Percentiles rank a stretch among this genome's conserved stretches.
These are phyloP conservation scores for Lachancea nothofagi DNA, from an alignment of 805 yeast genomes.

Conservation along the genomic window DNA sequence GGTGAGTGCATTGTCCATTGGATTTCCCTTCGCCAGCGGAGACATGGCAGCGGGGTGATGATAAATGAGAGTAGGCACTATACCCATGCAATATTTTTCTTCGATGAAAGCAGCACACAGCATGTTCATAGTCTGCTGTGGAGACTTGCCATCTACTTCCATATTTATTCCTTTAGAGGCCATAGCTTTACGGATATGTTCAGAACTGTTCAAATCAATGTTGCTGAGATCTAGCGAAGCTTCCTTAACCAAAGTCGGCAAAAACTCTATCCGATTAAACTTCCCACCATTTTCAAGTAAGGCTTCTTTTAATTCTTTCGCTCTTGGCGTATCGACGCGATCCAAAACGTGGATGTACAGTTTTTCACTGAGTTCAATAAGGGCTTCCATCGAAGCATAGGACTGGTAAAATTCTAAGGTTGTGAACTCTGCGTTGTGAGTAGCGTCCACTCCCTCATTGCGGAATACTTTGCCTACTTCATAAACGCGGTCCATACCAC, in stretches of 20 bases:
- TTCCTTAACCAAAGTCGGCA: conserved; percentile 27
- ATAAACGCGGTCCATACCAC: conserved; percentile 81
- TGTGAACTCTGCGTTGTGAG: conserved; percentile 93
- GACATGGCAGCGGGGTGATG: conserved; percentile 84
- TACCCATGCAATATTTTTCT: conserved; percentile 42
- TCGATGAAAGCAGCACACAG: conserved; percentile 62
- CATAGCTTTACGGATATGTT: conserved; percentile 2
- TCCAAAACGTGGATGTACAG: conserved; percentile 42
- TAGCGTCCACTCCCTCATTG: conserved; percentile 87
- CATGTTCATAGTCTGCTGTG: conserved; percentile 58
- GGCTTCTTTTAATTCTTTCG: conserved; percentile 9
- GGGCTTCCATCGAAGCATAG: conserved; percentile 57
- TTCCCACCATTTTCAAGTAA: conserved; percentile 20
- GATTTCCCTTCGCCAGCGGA: conserved; percentile 73
- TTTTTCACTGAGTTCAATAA: conserved; percentile 59
- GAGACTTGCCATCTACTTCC: conserved; percentile 40
- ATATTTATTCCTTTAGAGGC: conserved; percentile 11
- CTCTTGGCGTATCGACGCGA: conserved; percentile 21
- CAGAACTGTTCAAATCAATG: conserved; percentile 34
- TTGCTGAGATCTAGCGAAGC: conserved; percentile 15
- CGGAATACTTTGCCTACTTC: conserved; percentile 84
- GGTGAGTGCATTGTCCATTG: conserved; percentile 31
- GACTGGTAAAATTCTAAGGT: conserved; percentile 84
- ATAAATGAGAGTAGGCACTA: conserved; percentile 62
- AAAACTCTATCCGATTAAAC: conserved; percentile 30